Percentiles rank a stretch among this genome's conserved stretches.
phyloP scores from a whole-genome alignment of 1,284 basidiomycete species.

The Leccinum variabile region DNA sequence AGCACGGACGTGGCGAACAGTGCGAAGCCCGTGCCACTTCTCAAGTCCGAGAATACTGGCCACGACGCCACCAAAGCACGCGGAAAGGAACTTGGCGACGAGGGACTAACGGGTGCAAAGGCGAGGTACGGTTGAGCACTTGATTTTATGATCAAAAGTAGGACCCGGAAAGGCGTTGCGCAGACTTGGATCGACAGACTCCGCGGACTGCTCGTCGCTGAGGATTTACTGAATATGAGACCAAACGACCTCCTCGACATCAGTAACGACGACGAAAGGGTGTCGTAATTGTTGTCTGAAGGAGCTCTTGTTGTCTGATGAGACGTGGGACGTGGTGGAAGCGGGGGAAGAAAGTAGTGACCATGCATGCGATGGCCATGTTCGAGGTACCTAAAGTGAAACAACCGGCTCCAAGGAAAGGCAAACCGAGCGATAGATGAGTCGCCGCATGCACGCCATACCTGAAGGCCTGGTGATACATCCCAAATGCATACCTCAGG shows the following conservation, averaged over 20 bases:
- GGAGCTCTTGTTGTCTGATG: constrained; percentile 86
- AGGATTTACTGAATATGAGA: no score
- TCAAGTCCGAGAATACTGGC: constrained; percentile 86
- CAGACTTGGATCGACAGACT: no score
- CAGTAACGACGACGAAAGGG: constrained; percentile 5
- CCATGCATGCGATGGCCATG: constrained; percentile 86
- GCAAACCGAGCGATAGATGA: constrained; percentile 88
- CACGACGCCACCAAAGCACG: constrained; percentile 81
- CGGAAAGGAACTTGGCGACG: constrained; percentile 71
- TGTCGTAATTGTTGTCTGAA: constrained; percentile 86
- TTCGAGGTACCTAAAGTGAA: constrained; percentile 93
- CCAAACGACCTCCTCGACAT: no score
- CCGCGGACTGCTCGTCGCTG: no score
- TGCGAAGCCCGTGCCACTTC: constrained; percentile 76
- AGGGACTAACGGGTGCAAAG: constrained; percentile 38
- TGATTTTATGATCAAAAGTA: no score
- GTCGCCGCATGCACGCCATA: constrained; percentile 92
- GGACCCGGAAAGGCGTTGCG: no score
- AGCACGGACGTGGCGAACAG: constrained; percentile 72
- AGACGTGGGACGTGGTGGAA: constrained; percentile 57
- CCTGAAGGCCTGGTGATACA: constrained; percentile 76
- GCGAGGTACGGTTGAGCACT: no score
- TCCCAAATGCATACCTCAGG: constrained; percentile 90
- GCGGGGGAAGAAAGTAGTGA: constrained; percentile 89
- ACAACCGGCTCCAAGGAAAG: constrained; percentile 93